phyloP scores from a whole-genome alignment of 495 filamentous ascomycete genomes.

The Talaromyces adpressus region DNA sequence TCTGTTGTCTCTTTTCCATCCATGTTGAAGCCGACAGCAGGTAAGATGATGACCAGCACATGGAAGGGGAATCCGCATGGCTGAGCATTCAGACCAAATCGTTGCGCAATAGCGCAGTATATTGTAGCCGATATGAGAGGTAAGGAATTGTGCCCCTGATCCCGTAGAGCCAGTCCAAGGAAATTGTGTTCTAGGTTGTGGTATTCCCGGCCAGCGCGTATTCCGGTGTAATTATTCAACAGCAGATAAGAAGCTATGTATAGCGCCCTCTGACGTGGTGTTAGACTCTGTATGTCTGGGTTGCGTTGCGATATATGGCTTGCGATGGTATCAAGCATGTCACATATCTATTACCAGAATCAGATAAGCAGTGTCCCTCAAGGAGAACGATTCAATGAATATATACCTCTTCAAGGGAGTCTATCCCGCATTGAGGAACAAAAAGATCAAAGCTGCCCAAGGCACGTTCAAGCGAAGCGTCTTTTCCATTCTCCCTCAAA shows the following conservation, averaged over 20 bases:
- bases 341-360: constrained; percentile 39
- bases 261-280: constrained; percentile 60
- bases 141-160: constrained; percentile 59
- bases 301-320: constrained; percentile 40
- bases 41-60: constrained; percentile 65
- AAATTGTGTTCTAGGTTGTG: constrained; percentile 78
- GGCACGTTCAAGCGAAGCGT: constrained; percentile 61
- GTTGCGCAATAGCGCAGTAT: constrained; percentile 58
- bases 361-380: background rate
- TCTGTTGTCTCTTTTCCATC: constrained; percentile 48
- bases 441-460: constrained; percentile 85
- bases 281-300: constrained; percentile 40
- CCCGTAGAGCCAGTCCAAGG: constrained; percentile 60
- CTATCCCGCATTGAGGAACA: constrained; percentile 59
- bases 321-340: constrained; percentile 57
- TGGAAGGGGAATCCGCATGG: constrained; percentile 75
- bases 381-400: background rate
- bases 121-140: constrained; percentile 73
- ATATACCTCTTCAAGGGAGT: constrained; percentile 66
- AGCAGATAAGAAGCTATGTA: constrained; percentile 59
- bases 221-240: constrained; percentile 58
- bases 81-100: constrained; percentile 61
- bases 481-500: constrained; percentile 40
- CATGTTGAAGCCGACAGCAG: constrained; percentile 51
- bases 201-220: constrained; percentile 57